Evolutionary conservation across 2,329 filamentous ascomycete genomes (phyloP).

Genomic region (Phoma sp.): DNA sequence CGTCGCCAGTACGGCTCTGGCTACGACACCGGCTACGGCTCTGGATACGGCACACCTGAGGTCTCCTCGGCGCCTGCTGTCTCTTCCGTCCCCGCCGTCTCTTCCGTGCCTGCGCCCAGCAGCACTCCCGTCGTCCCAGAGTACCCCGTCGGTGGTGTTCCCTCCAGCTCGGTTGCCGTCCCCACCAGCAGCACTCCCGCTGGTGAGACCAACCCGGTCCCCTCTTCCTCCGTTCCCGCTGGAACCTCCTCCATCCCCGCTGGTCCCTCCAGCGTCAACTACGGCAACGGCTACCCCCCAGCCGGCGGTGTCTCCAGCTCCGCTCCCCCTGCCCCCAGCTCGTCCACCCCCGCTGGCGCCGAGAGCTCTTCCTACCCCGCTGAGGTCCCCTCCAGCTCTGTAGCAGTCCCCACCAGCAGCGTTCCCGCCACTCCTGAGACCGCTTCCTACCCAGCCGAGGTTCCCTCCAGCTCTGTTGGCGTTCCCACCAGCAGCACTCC

Average conservation of each 20-base stretch:
- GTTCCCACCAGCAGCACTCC: conserved; percentile 3
- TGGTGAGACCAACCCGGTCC: no score
- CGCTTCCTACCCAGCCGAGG: conserved; percentile 5
- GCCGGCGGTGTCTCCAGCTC: conserved; percentile 16
- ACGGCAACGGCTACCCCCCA: conserved; percentile 18
- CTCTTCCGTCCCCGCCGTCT: conserved; percentile 6
- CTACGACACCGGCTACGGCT: conserved; percentile 22
- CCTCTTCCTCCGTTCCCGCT: conserved; percentile 17
- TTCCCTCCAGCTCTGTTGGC: background rate
- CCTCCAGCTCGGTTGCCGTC: no score
- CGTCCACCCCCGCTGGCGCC: background rate
- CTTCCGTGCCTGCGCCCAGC: conserved; percentile 10
- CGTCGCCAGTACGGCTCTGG: conserved; percentile 36
- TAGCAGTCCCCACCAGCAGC: conserved; percentile 8
- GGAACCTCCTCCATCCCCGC: conserved; percentile 15
- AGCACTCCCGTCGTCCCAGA: background rate
- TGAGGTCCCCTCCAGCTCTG: background rate
- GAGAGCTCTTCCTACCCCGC: conserved; percentile 9
- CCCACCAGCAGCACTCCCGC: conserved; percentile 16
- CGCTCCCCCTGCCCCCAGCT: conserved; percentile 5
- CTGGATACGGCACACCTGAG: conserved; percentile 15
- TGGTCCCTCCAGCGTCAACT: conserved; percentile 13
- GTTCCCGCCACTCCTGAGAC: conserved; percentile 14
- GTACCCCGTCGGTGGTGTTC: no score
- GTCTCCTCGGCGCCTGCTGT: conserved; percentile 15